A percentile compares a stretch with the other conserved stretches of the same genome.
Evolutionary conservation across 768 basidiomycete species (phyloP).

Genomic region (Fomitopsis pulvina): DNA sequence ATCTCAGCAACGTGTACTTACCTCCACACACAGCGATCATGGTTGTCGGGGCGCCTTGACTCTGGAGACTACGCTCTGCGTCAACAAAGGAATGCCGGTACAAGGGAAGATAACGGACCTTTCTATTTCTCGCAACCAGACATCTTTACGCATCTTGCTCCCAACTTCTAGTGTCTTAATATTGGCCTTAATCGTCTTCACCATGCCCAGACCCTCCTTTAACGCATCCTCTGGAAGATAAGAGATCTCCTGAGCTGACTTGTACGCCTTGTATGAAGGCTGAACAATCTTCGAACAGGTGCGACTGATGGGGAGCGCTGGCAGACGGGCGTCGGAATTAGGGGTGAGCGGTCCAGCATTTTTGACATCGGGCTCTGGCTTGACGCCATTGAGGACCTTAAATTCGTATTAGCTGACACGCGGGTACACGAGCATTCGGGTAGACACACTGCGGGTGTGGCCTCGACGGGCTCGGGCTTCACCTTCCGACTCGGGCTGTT

Average conservation of each 20-base stretch:
- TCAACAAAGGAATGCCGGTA: neutral
- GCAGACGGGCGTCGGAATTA: neutral
- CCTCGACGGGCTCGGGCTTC: slow-evolving; percentile 28
- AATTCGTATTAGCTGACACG: neutral
- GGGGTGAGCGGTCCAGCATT: neutral
- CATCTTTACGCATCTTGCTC: slow-evolving; percentile 49
- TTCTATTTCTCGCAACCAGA: slow-evolving; percentile 49
- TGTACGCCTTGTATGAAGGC: slow-evolving; percentile 30
- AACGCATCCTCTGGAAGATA: slow-evolving; percentile 45
- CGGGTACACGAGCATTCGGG: neutral
- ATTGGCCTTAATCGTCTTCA: slow-evolving; percentile 37
- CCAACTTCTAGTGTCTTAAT: slow-evolving; percentile 42
- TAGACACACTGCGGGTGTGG: neutral
- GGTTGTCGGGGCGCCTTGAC: slow-evolving; percentile 46
- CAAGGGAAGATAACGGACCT: slow-evolving; percentile 26
- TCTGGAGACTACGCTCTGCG: slow-evolving; percentile 32
- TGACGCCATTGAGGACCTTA: neutral
- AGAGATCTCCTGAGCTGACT: slow-evolving; percentile 34
- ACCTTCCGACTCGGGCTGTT: slow-evolving; percentile 9
- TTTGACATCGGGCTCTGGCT: neutral
- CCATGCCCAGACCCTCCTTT: slow-evolving; percentile 46
- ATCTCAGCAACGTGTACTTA: slow-evolving; percentile 13
- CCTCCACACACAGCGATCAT: slow-evolving; percentile 64
- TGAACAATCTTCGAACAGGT: slow-evolving; percentile 1
- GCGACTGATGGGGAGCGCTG: neutral